phyloP scores from a whole-genome alignment of 208 protist genomes.

The Acanthamoeba healyi region DNA sequence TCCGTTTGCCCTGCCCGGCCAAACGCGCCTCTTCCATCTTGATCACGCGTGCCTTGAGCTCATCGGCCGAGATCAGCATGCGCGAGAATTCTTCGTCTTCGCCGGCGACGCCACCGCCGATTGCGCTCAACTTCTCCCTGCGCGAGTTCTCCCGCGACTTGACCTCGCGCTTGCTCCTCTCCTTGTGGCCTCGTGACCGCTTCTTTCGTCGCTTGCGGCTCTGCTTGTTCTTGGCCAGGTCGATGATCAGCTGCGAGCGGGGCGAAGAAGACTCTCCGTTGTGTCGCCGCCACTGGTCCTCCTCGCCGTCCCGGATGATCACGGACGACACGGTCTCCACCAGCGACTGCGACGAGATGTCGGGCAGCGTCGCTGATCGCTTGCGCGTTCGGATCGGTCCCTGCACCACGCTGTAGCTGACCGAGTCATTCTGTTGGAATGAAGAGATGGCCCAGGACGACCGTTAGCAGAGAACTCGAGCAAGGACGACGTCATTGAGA shows the following conservation, averaged over 20 bases:
- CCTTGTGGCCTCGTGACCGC: neutral
- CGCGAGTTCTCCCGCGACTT: neutral
- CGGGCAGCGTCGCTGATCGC: slow-evolving; percentile 10
- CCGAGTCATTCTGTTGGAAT: no score
- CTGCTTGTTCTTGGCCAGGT: slow-evolving; percentile 35
- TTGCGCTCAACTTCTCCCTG: no score
- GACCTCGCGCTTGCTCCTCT: slow-evolving; percentile 4
- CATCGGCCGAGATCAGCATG: no score
- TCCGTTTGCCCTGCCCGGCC: neutral
- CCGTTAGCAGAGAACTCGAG: no score
- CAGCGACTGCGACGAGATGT: slow-evolving; percentile 30
- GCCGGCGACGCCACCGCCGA: no score
- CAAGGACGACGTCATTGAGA: no score
- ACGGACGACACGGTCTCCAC: slow-evolving; percentile 27
- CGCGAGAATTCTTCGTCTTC: no score
- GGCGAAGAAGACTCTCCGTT: neutral
- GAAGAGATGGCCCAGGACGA: no score
- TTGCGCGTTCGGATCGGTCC: neutral
- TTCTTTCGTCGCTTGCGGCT: neutral
- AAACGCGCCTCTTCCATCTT: no score
- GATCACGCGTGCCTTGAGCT: no score
- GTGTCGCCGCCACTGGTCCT: neutral
- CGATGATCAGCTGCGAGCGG: slow-evolving; percentile 29
- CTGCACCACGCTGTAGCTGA: no score
- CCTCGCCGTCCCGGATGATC: slow-evolving; percentile 1